These are phyloP conservation scores for Sequoia sempervirens DNA, from an alignment of 75 land plant species.

Conservation along the genomic window DNA sequence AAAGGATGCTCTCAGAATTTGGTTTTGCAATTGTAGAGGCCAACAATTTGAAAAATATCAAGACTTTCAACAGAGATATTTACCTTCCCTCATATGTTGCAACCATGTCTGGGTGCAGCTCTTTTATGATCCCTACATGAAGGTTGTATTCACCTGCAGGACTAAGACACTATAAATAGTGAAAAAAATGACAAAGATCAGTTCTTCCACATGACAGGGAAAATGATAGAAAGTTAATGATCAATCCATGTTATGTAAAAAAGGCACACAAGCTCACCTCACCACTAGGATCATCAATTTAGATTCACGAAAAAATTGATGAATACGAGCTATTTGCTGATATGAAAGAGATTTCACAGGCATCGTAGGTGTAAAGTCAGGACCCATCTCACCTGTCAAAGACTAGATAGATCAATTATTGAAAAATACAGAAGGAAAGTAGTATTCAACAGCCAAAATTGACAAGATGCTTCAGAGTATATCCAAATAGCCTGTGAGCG, in stretches of 20 bases:
- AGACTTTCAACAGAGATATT: background rate
- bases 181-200: slow-evolving; percentile 1
- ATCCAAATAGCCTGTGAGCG: no score
- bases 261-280: slow-evolving; percentile 49
- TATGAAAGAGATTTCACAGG: slow-evolving; percentile 73
- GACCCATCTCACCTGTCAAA: slow-evolving; percentile 85
- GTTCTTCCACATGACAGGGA: background rate
- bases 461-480: background rate
- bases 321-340: slow-evolving; percentile 92
- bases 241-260: background rate
- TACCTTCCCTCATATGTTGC: slow-evolving; percentile 96
- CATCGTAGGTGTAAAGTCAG: slow-evolving; percentile 87
- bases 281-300: slow-evolving; percentile 99
- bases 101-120: slow-evolving; percentile 95
- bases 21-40: background rate
- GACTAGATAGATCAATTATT: background rate
- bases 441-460: background rate
- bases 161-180: slow-evolving; percentile 78
- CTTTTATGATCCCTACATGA: slow-evolving; percentile 92
- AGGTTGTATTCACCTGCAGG: slow-evolving; percentile 99
- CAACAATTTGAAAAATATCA: background rate
- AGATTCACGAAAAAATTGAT: slow-evolving; percentile 95
- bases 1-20: background rate
- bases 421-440: background rate
- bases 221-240: background rate